These are phyloP conservation scores for Tylopilus vinaceipallidus DNA, from an alignment of 768 basidiomycete species.

Conservation along the genomic window DNA sequence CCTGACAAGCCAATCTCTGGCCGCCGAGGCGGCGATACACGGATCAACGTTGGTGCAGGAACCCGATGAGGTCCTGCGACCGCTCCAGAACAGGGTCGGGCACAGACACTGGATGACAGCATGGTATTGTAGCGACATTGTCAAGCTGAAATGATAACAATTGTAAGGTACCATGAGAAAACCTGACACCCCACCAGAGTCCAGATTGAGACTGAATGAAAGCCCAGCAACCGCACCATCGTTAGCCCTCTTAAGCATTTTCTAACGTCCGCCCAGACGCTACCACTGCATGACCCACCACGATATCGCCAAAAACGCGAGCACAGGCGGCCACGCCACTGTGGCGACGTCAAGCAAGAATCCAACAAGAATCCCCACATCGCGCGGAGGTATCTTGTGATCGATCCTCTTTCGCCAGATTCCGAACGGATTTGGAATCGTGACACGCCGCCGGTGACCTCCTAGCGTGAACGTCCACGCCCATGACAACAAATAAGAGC, in stretches of 20 bases:
- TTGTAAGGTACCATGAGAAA: neutral
- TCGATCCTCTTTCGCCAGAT: conserved; percentile 4
- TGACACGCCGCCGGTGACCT: conserved; percentile 25
- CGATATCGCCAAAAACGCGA: conserved; percentile 31
- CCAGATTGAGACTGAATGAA: neutral
- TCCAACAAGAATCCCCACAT: conserved; percentile 30
- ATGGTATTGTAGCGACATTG: neutral
- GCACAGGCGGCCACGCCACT: conserved; percentile 38
- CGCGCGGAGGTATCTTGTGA: conserved; percentile 10
- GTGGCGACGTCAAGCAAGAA: conserved; percentile 29
- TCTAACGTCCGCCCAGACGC: neutral
- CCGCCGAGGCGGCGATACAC: conserved; percentile 1
- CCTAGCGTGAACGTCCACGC: conserved; percentile 27
- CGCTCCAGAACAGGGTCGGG: neutral
- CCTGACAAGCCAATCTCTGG: neutral
- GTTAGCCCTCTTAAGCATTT: neutral
- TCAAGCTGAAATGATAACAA: neutral
- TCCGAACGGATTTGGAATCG: conserved; percentile 20
- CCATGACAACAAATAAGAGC: conserved; percentile 16
- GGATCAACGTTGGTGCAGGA: neutral
- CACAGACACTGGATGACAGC: neutral
- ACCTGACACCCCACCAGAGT: neutral
- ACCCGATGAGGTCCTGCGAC: neutral
- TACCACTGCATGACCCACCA: conserved; percentile 35
- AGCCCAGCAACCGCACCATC: neutral